Evolutionary conservation across 257 asterid genomes (phyloP).

Genomic region (Ehretia macrophylla): DNA sequence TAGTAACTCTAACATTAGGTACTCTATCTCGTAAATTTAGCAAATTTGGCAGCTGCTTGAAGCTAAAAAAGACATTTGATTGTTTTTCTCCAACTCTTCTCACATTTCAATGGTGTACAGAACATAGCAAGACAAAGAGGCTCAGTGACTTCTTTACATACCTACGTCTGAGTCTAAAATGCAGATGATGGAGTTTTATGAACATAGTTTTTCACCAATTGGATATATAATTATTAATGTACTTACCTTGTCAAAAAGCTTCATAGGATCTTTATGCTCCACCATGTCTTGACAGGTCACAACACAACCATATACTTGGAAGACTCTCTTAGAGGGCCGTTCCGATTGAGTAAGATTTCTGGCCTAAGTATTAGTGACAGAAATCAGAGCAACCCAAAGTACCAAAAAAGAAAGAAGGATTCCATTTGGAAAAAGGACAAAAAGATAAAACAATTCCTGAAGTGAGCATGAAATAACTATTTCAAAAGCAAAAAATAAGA

Average conservation of each 20-base stretch:
- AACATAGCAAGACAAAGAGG: too few relatives aligned
- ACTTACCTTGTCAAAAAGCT: conserved; percentile 70
- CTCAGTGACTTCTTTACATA: too few relatives aligned
- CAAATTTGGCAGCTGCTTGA: too few relatives aligned
- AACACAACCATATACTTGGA: conserved; percentile 82
- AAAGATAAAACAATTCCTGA: neutral
- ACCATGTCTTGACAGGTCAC: conserved; percentile 82
- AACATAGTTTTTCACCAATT: too few relatives aligned
- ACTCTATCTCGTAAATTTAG: too few relatives aligned
- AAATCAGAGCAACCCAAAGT: conserved; percentile 5
- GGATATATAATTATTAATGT: neutral
- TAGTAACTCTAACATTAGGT: too few relatives aligned
- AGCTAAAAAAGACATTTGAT: too few relatives aligned
- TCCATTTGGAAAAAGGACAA: neutral
- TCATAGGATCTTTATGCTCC: conserved; percentile 59
- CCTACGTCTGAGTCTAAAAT: neutral
- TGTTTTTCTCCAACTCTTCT: too few relatives aligned
- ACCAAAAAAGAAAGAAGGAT: too few relatives aligned
- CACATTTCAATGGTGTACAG: too few relatives aligned
- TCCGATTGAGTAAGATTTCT: conserved; percentile 35
- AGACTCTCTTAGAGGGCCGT: conserved; percentile 49
- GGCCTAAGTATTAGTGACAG: conserved; percentile 34
- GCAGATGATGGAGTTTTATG: neutral
- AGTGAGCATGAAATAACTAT: neutral
- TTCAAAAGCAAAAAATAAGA: neutral